A percentile compares a stretch with the other conserved stretches of the same genome.
Conservation (phyloP, 495 filamentous ascomycete genomes). For the Pseudevernia furfuracea region DNA sequence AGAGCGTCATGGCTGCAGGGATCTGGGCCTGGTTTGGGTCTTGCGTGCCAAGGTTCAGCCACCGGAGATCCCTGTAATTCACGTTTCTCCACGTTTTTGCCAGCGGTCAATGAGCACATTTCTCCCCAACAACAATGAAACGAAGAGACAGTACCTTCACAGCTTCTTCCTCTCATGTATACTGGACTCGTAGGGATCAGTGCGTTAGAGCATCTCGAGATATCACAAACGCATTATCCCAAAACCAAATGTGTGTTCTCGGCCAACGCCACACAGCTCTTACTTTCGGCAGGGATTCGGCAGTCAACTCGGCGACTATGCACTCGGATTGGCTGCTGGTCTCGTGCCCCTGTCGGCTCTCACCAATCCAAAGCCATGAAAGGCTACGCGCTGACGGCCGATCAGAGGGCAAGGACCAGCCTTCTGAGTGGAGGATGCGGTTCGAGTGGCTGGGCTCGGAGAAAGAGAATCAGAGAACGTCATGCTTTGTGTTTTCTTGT, state of each 20-base stretch:
- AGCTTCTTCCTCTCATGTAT: neutral
- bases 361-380: neutral
- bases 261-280: slow-evolving; percentile 1
- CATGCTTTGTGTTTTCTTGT: neutral
- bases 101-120: neutral
- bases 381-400: neutral
- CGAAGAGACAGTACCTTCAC: neutral
- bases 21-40: neutral
- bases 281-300: slow-evolving; percentile 7
- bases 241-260: neutral
- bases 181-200: neutral
- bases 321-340: neutral
- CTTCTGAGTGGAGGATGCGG: neutral
- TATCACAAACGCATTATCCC: neutral
- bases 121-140: neutral
- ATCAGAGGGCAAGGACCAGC: neutral
- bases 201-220: neutral
- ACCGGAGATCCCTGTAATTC: neutral
- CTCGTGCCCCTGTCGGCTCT: slow-evolving; percentile 1
- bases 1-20: slow-evolving; percentile 6
- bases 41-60: slow-evolving; percentile 5
- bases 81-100: slow-evolving; percentile 3
- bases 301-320: neutral
- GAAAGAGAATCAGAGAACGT: neutral
- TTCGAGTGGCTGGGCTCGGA: slow-evolving; percentile 1